phyloP scores from a whole-genome alignment of 2,329 filamentous ascomycete species.

The Cercospora sp. region DNA sequence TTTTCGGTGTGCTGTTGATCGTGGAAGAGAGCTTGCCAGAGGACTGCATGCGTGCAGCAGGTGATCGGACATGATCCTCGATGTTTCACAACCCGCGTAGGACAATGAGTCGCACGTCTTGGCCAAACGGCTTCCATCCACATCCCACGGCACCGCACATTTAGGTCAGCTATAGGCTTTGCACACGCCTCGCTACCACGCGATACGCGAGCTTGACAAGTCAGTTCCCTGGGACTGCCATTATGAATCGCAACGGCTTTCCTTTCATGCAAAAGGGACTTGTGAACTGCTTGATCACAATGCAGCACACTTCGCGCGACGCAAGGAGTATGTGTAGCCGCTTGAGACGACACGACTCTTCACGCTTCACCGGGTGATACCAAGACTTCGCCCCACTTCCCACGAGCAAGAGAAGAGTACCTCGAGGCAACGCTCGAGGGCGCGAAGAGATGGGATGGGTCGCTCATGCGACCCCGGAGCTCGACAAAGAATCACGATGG shows the following conservation, averaged over 20 bases:
- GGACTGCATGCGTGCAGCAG: not conserved
- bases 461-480: slow-evolving; percentile 15
- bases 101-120: not conserved
- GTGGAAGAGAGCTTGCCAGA: not conserved
- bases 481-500: slow-evolving; percentile 21
- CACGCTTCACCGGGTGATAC: not conserved
- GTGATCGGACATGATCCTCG: not conserved
- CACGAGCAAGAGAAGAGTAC: not conserved
- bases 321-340: not conserved
- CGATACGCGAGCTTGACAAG: slow-evolving; percentile 3
- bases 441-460: slow-evolving; percentile 24
- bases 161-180: not conserved
- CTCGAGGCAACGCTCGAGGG: not conserved
- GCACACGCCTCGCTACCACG: not conserved
- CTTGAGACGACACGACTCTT: not conserved
- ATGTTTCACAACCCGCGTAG: slow-evolving; percentile 7
- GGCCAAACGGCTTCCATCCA: too few species aligned
- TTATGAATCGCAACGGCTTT: slow-evolving; percentile 4
- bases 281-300: not conserved
- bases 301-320: slow-evolving; percentile 3
- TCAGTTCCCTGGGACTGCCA: not conserved
- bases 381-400: not conserved
- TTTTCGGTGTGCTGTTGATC: not conserved
- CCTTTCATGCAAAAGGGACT: not conserved
- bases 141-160: not conserved